Evolutionary conservation across 768 basidiomycete genomes (phyloP), one percentile per base, ranked within the genome.

Genomic region (Boletus subparvulus): DNA sequence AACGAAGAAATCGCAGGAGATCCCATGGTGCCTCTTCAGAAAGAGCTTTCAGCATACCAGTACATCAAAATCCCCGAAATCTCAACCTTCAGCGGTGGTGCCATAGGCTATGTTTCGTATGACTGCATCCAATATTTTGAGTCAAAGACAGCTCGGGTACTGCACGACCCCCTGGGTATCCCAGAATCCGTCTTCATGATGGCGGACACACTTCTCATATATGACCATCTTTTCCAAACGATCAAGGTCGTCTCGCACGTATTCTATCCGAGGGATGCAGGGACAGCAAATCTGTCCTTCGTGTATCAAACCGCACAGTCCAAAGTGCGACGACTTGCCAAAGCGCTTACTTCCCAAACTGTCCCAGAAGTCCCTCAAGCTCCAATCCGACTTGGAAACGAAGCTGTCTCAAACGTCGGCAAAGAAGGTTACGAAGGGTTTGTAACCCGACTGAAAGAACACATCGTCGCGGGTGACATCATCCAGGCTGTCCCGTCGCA

Each of bases 401-500:
- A 89, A 62, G 81, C 84, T 16, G 80, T 86, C 9, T 96, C 94
- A 11, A 98, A 98, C 67, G 91, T 98, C 17, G 97, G 97, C 17
- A 91, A 93, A 72, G 83, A 79, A 44, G 97, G 97, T 0, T 99
- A 98, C 72, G 87, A 98, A 70, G 73, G 72, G 5, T 96, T 95
- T 66, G 97, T 99, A 14, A 93, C 94, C 44, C 84, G 80, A 53
- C 78, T 99, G 54, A 98, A 98, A 77, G 81, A 96, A 67, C 94
- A 93, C 69, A 97, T 99, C 53, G 80, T 98, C 54, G 90, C 88
- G 17, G 97, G 97, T 30, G 95, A 99, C 74, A 98, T 99, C 67
- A 98, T 99, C 62, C 97, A 99, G 73, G 97, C 97, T 3, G 97
- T 99, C 8, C 97, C 97, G 9, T 95, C 93, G 11, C 97, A 98